Percentiles rank a stretch among this genome's conserved stretches.
Conservation (phyloP, 2,329 filamentous ascomycete species). For the Colletotrichum destructivum region DNA sequence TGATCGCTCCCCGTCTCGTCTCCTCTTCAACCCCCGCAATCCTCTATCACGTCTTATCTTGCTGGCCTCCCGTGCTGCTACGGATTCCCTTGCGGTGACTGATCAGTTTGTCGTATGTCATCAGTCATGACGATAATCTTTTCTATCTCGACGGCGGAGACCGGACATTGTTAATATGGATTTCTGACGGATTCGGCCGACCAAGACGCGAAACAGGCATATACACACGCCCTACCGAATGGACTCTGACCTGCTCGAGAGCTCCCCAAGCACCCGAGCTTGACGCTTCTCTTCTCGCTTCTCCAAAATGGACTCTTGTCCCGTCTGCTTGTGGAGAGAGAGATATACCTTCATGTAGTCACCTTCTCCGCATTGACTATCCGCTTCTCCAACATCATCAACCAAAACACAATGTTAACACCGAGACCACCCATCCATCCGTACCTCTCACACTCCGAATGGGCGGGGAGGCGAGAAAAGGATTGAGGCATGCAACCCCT, state of each 20-base stretch:
- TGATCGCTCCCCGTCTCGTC: slow-evolving; percentile 40
- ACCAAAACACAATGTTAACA: slow-evolving; percentile 5
- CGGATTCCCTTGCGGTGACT: slow-evolving; percentile 24
- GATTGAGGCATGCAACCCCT: slow-evolving; percentile 32
- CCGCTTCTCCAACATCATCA: slow-evolving; percentile 34
- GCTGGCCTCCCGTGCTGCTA: slow-evolving; percentile 38
- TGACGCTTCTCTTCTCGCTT: background rate
- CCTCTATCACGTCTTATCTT: slow-evolving; percentile 43
- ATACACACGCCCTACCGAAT: no score
- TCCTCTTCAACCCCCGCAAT: slow-evolving; percentile 34
- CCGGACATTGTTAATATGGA: background rate
- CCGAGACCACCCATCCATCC: background rate
- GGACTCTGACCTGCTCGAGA: background rate
- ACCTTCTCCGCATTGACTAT: slow-evolving; percentile 29
- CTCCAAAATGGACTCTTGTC: slow-evolving; percentile 8
- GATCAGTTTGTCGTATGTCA: slow-evolving; percentile 33
- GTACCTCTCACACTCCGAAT: slow-evolving; percentile 10
- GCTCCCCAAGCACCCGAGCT: no score
- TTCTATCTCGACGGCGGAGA: slow-evolving; percentile 18
- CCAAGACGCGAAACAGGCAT: background rate
- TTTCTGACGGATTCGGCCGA: slow-evolving; percentile 6
- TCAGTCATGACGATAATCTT: slow-evolving; percentile 18
- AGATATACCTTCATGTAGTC: background rate
- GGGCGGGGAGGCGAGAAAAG: background rate
- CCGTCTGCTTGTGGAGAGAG: slow-evolving; percentile 5